These are phyloP conservation scores for Thamnidium elegans DNA, from an alignment of 192 early-diverging fungal species.

Conservation along the genomic window DNA sequence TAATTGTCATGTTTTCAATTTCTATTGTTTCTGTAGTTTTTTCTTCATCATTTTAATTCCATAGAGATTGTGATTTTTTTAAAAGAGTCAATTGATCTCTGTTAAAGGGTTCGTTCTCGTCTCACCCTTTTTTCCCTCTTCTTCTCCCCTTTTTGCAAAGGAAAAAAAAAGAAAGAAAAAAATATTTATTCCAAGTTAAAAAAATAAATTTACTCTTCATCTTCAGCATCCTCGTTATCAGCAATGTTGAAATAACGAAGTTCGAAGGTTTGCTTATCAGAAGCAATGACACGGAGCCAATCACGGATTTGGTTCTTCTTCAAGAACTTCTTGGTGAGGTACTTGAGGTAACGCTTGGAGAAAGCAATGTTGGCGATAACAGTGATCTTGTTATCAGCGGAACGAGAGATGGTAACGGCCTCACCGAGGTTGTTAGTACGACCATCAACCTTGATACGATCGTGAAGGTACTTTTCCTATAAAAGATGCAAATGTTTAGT, in stretches of 20 bases:
- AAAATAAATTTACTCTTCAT: slow-evolving; percentile 52
- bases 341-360: slow-evolving; percentile 99
- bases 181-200: slow-evolving; percentile 6
- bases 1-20: background rate
- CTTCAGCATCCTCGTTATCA: slow-evolving; percentile 71
- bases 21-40: background rate
- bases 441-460: slow-evolving; percentile 96
- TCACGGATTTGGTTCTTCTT: slow-evolving; percentile 99
- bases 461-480: slow-evolving; percentile 96
- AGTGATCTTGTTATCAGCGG: slow-evolving; percentile 69
- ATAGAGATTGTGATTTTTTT: slow-evolving; percentile 37
- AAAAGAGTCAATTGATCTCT: slow-evolving; percentile 3
- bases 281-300: slow-evolving; percentile 94
- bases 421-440: slow-evolving; percentile 95
- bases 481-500: background rate
- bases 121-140: slow-evolving; percentile 27
- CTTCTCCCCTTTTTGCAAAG: background rate
- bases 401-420: slow-evolving; percentile 77
- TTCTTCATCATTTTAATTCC: background rate
- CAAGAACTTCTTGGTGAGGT: slow-evolving; percentile 99
- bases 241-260: slow-evolving; percentile 94
- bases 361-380: slow-evolving; percentile 74
- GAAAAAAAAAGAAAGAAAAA: slow-evolving; percentile 13
- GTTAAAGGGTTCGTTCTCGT: slow-evolving; percentile 41
- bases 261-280: slow-evolving; percentile 86